phyloP scores from a whole-genome alignment of 805 yeast genomes.

The Hanseniaspora pseudoguilliermondii region DNA sequence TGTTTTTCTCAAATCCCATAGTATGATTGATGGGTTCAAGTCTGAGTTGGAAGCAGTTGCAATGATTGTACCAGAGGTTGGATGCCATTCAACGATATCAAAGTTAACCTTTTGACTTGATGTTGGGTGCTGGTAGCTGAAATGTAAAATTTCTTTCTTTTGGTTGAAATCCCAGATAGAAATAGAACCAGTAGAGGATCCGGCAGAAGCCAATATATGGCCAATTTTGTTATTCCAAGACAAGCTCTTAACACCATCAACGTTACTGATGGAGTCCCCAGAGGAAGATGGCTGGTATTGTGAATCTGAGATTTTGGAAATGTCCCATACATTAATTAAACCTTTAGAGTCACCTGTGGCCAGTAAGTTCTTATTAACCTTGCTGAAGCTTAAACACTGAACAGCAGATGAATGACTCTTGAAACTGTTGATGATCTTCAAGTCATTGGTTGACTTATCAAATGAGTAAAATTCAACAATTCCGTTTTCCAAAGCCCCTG shows the following conservation, averaged over 20 bases:
- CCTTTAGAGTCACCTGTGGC: conserved; percentile 86
- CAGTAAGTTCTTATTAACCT: conserved; percentile 53
- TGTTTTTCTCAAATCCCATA: conserved; percentile 93
- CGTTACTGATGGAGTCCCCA: conserved; percentile 67
- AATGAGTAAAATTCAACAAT: conserved; percentile 67
- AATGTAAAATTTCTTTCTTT: conserved; percentile 75
- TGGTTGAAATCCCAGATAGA: conserved; percentile 90
- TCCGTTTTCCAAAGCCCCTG: conserved; percentile 84
- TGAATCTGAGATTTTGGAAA: conserved; percentile 43
- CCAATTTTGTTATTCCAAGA: conserved; percentile 79
- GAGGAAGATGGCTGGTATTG: conserved; percentile 39
- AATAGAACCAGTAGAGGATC: conserved; percentile 62
- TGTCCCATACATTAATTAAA: conserved; percentile 84
- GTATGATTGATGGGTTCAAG: conserved; percentile 59
- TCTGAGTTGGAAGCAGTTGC: conserved; percentile 82
- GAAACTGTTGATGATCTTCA: conserved; percentile 32
- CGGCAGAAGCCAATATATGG: conserved; percentile 84
- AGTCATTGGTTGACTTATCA: conserved; percentile 21
- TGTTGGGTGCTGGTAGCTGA: conserved; percentile 50
- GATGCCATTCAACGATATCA: conserved; percentile 89
- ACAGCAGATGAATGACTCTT: conserved; percentile 59
- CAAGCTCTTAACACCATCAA: conserved; percentile 66
- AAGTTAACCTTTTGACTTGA: conserved; percentile 49
- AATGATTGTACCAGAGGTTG: conserved; percentile 69
- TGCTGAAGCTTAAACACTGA: conserved; percentile 63